Base-by-base conservation (phyloP, 2,329 filamentous ascomycete species). In the Dothideomycetidae sp. region DNA sequence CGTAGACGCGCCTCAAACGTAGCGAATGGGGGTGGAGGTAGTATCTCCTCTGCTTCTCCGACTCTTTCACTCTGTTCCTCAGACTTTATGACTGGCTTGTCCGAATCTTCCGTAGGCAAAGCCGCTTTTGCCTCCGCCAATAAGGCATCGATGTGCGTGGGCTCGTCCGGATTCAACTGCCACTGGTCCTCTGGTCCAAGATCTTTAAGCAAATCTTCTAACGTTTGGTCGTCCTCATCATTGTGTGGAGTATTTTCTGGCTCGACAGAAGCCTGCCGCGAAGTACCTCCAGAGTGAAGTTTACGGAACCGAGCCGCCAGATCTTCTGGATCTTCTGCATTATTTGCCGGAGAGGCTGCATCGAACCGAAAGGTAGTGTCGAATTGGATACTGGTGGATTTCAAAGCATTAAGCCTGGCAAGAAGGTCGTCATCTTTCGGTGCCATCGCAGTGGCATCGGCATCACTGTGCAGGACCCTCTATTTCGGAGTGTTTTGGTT, bases 361-460 rank as follows among this genome's bases (percentile, higher is more conserved):
- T 19, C 31, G 13, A 36, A 33, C 3, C 17, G 26, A 19, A 31
- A 14, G 12, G 37, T 18, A 14, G 35, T 36, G 29, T 48, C 35
- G 12, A 66, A 48, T 35, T 45, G 56, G 13, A 66, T 53, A 17
- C 49, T 54, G 1, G 61, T 60, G 30, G 59, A 58, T 46, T 64
- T 65, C 33, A 67, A 54, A 10, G 64, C 63, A 43, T 67, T 66
- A 23, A 67, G 54, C 33, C 64, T 59, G 13, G 63, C 61, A 38
- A 67, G 59, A 13, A 68, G 58, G 40, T 58, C 53, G 34, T 61
- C 53, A 23, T 40, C 33, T 23, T 42, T 31, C 28, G 36, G 39
- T 38, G 34, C 10, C 17, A 26, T 36, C 14, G 23, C 12, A 5
- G 5, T 31, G 29, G n/a, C n/a, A 31, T 31, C 29, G 5, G 29